These are phyloP conservation scores for Nicotiana attenuata DNA, from an alignment of 257 asterid species.

Conservation along the genomic window DNA sequence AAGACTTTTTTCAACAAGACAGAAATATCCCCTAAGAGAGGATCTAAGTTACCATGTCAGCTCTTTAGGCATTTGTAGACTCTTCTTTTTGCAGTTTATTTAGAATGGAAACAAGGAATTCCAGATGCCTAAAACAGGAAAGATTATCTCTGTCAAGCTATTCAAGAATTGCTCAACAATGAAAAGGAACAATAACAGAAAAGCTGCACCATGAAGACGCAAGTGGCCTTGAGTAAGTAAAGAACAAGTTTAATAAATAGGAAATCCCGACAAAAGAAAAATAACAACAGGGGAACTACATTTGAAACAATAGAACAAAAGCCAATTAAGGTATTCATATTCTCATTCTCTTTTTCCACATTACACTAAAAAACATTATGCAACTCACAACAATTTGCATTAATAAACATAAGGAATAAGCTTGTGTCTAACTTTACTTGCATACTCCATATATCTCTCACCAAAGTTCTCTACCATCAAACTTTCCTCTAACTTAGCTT, in stretches of 20 bases:
- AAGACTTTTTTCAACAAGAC: neutral
- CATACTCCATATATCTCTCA: slow-evolving; percentile 57
- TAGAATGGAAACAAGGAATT: too few species aligned
- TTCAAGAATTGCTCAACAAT: neutral
- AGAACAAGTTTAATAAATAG: too few species aligned
- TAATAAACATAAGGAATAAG: slow-evolving; percentile 82
- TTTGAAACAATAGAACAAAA: neutral
- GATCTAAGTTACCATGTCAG: neutral
- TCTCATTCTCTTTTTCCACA: neutral
- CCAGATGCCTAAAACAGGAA: too few species aligned
- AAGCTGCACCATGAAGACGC: neutral
- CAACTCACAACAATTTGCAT: slow-evolving; percentile 12
- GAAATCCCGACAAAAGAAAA: too few species aligned
- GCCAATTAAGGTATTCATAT: neutral
- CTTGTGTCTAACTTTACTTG: slow-evolving; percentile 61
- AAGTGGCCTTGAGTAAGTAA: neutral
- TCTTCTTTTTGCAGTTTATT: too few species aligned
- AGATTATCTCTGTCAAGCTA: neutral
- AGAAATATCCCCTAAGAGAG: neutral
- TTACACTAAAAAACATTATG: neutral
- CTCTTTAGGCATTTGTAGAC: too few species aligned
- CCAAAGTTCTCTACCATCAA: slow-evolving; percentile 71
- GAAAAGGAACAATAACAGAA: neutral
- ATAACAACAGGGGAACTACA: too few species aligned
- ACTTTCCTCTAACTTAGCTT: slow-evolving; percentile 78